Evolutionary conservation across 345 rosid genomes (phyloP).

Genomic region (Eucalyptus dawsonii): DNA sequence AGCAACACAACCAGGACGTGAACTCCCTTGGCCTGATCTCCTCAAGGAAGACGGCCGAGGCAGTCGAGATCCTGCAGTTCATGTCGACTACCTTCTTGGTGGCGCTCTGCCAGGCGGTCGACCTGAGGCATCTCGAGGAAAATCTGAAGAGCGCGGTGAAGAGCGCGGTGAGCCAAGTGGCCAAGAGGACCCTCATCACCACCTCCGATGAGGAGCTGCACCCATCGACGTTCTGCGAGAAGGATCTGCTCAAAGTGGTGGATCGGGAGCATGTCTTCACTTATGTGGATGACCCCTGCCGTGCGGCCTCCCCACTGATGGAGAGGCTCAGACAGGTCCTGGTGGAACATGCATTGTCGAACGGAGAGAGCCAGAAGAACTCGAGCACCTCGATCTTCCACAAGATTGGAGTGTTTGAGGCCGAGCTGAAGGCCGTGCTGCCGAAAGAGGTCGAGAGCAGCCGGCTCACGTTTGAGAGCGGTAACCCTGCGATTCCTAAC

Average conservation of each 20-base stretch:
- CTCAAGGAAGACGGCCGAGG: not conserved
- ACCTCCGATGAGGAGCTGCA: not conserved
- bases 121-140: not conserved
- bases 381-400: not conserved
- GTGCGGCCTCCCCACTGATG: not conserved
- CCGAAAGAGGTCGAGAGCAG: not conserved
- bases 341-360: not conserved
- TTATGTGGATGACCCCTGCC: not conserved
- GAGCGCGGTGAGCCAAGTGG: not conserved
- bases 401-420: not conserved
- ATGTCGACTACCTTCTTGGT: not conserved
- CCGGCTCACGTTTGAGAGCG: not conserved
- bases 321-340: not conserved
- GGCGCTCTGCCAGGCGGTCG: not conserved
- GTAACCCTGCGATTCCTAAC: not conserved
- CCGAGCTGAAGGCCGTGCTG: not conserved
- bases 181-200: not conserved
- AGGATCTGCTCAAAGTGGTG: not conserved
- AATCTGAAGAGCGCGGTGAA: not conserved
- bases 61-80: not conserved
- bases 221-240: not conserved
- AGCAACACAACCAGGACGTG: not conserved
- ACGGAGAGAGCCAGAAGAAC: not conserved
- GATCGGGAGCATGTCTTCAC: not conserved
- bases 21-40: not conserved